Evolutionary conservation across 106 monocot species (phyloP).

Genomic region (Platanthera guangdongensis): DNA sequence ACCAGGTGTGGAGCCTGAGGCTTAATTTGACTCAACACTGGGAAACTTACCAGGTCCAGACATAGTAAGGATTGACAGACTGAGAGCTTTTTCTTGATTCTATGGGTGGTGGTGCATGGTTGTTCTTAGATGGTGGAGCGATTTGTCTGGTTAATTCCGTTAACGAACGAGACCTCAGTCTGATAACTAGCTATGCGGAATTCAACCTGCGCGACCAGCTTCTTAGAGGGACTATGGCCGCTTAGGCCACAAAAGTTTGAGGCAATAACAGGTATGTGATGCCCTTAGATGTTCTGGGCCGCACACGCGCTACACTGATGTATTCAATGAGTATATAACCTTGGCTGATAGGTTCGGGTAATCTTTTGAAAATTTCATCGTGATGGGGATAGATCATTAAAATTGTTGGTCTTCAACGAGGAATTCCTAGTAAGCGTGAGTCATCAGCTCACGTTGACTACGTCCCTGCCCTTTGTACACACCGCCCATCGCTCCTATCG

Average conservation of each 20-base stretch:
- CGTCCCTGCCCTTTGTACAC: too few relatives aligned
- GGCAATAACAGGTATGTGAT: conserved; percentile 93
- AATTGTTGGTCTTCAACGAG: too few relatives aligned
- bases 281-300: conserved; percentile 96
- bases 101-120: too few relatives aligned
- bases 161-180: neutral
- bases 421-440: too few relatives aligned
- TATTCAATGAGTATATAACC: conserved; percentile 74
- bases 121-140: neutral
- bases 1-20: too few relatives aligned
- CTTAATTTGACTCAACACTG: too few relatives aligned
- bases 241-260: conserved; percentile 79
- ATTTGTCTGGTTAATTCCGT: conserved; percentile 3
- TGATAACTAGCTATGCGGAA: neutral
- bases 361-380: conserved; percentile 19
- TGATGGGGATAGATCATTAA: too few relatives aligned
- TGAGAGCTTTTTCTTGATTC: too few relatives aligned
- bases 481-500: too few relatives aligned
- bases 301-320: conserved; percentile 79
- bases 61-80: too few relatives aligned
- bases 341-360: conserved; percentile 51
- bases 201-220: conserved; percentile 18
- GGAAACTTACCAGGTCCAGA: too few relatives aligned
- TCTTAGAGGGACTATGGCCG: conserved; percentile 88
- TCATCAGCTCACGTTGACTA: too few relatives aligned